Evolutionary conservation across 2,329 filamentous ascomycete species (phyloP).

Genomic region (Fusarium xylarioides): DNA sequence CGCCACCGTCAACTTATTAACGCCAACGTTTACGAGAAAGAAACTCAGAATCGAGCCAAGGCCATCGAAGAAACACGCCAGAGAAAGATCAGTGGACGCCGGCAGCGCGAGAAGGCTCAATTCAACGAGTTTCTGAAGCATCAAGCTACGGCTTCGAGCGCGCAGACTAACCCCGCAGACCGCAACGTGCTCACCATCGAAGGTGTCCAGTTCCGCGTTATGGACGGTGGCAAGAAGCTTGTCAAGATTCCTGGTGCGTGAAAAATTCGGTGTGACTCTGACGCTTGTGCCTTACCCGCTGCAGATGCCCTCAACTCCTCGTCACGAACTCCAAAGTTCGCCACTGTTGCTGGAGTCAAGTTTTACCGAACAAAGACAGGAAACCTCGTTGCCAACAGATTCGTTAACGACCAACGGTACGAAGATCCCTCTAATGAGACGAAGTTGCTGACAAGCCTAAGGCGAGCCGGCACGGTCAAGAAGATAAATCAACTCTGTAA

Average conservation of each 20-base stretch:
- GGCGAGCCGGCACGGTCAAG: conserved; percentile 64
- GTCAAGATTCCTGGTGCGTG: conserved; percentile 73
- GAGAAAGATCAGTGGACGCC: conserved; percentile 62
- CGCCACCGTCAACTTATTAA: conserved; percentile 87
- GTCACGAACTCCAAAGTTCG: conserved; percentile 77
- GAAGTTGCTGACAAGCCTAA: conserved; percentile 53
- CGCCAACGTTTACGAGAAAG: conserved; percentile 78
- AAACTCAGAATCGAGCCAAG: conserved; percentile 71
- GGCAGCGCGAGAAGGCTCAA: conserved; percentile 68
- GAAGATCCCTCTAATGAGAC: conserved; percentile 46
- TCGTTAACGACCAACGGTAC: conserved; percentile 81
- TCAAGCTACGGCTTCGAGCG: conserved; percentile 34
- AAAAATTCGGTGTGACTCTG: background rate
- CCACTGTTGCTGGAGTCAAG: conserved; percentile 77
- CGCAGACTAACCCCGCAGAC: conserved; percentile 43
- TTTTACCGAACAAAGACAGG: conserved; percentile 89
- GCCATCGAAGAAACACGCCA: conserved; percentile 76
- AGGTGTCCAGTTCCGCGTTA: conserved; percentile 77
- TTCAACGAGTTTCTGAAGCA: conserved; percentile 53
- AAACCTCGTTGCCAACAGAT: conserved; percentile 81
- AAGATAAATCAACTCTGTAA: conserved; percentile 81
- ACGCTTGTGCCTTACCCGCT: conserved; percentile 41
- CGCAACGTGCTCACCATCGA: conserved; percentile 73
- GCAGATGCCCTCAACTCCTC: conserved; percentile 68
- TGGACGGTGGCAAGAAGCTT: conserved; percentile 83